Percentiles rank a stretch among this genome's conserved stretches.
Conservation (phyloP, 2,329 filamentous ascomycete genomes). For the Hypomyces rosellus region DNA sequence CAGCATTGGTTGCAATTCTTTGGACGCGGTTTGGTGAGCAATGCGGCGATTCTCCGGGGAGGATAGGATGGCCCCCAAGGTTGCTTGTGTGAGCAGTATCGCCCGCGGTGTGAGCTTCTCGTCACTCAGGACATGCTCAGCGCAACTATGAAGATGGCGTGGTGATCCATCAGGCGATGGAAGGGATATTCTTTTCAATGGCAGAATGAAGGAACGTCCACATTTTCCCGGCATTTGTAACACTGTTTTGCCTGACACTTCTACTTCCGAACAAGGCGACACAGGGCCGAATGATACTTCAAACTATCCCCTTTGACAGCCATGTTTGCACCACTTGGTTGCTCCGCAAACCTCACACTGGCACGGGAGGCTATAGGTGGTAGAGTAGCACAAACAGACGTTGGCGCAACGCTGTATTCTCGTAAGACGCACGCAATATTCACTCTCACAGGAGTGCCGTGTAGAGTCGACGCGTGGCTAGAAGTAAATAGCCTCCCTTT, state of each 20-base stretch:
- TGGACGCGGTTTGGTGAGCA: background rate
- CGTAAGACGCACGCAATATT: background rate
- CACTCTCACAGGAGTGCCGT: background rate
- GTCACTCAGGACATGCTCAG: too few species aligned
- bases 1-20: too few species aligned
- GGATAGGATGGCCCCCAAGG: too few species aligned
- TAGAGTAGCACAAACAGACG: background rate
- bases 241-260: constrained; percentile 4
- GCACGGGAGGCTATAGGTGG: constrained; percentile 2
- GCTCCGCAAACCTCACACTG: background rate
- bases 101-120: too few species aligned
- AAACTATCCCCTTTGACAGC: background rate
- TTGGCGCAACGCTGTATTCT: background rate
- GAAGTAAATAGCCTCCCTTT: too few species aligned
- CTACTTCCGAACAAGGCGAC: constrained; percentile 2
- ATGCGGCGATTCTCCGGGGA: background rate
- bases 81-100: too few species aligned
- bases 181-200: background rate
- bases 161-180: too few species aligned
- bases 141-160: background rate
- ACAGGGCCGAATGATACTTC: background rate
- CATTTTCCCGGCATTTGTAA: background rate
- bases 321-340: constrained; percentile 10
- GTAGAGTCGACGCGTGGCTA: too few species aligned
- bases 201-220: background rate